These are phyloP conservation scores for Mycena filopes DNA, from an alignment of 768 basidiomycete species.

Conservation along the genomic window DNA sequence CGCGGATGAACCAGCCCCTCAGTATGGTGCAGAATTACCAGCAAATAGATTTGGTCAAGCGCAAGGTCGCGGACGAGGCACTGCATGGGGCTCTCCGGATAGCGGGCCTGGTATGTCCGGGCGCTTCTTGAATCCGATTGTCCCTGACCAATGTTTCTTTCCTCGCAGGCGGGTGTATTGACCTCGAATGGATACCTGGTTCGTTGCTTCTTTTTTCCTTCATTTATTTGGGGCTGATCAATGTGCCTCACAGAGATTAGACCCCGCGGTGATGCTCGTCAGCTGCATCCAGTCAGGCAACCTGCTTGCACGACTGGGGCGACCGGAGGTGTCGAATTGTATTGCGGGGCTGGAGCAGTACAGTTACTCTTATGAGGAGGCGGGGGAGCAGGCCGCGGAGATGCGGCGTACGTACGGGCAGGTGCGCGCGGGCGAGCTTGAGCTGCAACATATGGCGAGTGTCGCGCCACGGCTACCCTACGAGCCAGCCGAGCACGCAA, in stretches of 20 bases:
- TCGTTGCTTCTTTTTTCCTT: constrained; percentile 33
- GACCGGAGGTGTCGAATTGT: constrained; percentile 85
- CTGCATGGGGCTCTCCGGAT: constrained; percentile 88
- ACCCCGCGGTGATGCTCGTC: constrained; percentile 91
- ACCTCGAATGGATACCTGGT: constrained; percentile 90
- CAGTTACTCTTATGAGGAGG: constrained; percentile 87
- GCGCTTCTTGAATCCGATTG: too few relatives aligned
- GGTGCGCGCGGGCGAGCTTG: constrained; percentile 54
- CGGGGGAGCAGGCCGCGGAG: constrained; percentile 78
- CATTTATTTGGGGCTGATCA: neutral
- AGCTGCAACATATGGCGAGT: constrained; percentile 61
- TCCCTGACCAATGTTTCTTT: neutral
- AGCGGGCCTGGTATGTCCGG: constrained; percentile 77
- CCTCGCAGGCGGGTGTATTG: constrained; percentile 76
- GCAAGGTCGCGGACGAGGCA: constrained; percentile 83
- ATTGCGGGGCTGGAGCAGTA: constrained; percentile 90
- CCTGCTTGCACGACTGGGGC: constrained; percentile 83
- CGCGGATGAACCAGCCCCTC: constrained; percentile 46
- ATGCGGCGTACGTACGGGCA: constrained; percentile 65
- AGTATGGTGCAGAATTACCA: constrained; percentile 49
- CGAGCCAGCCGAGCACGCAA: constrained; percentile 40
- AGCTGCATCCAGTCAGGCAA: constrained; percentile 86
- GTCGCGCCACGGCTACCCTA: constrained; percentile 48
- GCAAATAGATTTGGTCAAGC: constrained; percentile 71
- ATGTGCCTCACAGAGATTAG: constrained; percentile 63